A percentile compares a stretch with the other conserved stretches of the same genome.
Conservation (phyloP, 164 flowering plant species). For the Piper longum region DNA sequence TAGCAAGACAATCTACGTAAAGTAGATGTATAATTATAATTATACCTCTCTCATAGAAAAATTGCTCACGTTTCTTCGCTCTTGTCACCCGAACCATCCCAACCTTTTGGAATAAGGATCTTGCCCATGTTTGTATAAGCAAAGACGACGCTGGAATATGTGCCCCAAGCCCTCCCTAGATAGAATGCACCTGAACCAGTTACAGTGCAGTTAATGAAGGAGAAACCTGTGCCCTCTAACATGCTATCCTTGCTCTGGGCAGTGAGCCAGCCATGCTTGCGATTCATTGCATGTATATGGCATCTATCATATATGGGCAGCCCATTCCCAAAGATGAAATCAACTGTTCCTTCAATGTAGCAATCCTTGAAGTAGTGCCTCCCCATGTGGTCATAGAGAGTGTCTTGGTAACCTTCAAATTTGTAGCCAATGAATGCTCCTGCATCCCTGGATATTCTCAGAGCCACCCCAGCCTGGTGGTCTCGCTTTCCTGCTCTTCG, state of each 20-base stretch:
- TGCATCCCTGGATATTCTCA: slow-evolving; percentile 37
- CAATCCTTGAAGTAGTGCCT: slow-evolving; percentile 54
- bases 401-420: slow-evolving; percentile 48
- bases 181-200: slow-evolving; percentile 50
- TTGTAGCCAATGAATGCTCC: slow-evolving; percentile 42
- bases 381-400: slow-evolving; percentile 47
- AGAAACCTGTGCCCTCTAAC: slow-evolving; percentile 51
- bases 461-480: slow-evolving; percentile 43
- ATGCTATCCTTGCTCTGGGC: slow-evolving; percentile 41
- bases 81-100: slow-evolving; percentile 56
- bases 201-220: slow-evolving; percentile 47
- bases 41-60: too few relatives aligned
- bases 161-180: slow-evolving; percentile 63
- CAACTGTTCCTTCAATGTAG: slow-evolving; percentile 52
- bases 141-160: slow-evolving; percentile 53
- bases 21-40: too few relatives aligned
- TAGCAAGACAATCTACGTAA: too few relatives aligned
- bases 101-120: slow-evolving; percentile 39
- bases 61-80: slow-evolving; percentile 39
- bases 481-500: slow-evolving; percentile 37
- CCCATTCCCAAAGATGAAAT: slow-evolving; percentile 56
- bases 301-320: slow-evolving; percentile 34
- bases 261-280: slow-evolving; percentile 37
- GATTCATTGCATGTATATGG: slow-evolving; percentile 33
- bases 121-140: slow-evolving; percentile 55